Conservation (phyloP, 2,329 filamentous ascomycete species). For the Hypomyces rosellus region DNA sequence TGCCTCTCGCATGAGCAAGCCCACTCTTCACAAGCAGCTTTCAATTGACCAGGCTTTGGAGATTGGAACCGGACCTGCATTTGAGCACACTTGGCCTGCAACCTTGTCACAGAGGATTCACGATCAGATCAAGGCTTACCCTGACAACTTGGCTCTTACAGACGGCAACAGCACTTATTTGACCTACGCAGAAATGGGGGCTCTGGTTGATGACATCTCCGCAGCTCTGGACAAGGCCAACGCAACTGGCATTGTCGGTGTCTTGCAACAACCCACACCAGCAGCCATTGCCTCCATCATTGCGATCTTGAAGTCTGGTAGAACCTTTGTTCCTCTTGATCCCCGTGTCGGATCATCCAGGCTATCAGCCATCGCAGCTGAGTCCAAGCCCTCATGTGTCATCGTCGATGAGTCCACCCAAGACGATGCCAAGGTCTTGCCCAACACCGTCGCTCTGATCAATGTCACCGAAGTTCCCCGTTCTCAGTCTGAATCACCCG, state of each 20-base stretch:
- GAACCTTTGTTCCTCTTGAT: neutral
- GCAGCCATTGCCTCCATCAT: neutral
- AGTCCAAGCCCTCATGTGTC: slow-evolving; percentile 18
- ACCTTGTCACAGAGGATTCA: neutral
- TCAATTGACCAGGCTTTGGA: neutral
- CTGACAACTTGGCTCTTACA: slow-evolving; percentile 12
- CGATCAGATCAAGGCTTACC: neutral
- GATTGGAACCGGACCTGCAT: neutral
- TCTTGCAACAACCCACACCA: neutral
- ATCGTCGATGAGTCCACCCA: slow-evolving; percentile 12
- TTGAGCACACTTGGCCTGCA: neutral
- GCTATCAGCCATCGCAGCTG: neutral
- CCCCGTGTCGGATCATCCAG: neutral
- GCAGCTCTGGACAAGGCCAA: neutral
- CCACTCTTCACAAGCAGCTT: neutral
- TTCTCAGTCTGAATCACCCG: slow-evolving; percentile 9
- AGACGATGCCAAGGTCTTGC: neutral
- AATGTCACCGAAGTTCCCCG: neutral
- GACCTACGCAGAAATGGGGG: slow-evolving; percentile 31
- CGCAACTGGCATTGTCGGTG: neutral
- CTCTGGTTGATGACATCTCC: neutral
- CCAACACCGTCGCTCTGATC: neutral
- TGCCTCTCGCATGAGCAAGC: neutral
- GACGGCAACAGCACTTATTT: slow-evolving; percentile 15
- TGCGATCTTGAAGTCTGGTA: neutral